phyloP scores from a whole-genome alignment of 371 early-diverging fungal genomes.

The Rhizopus sp. region DNA sequence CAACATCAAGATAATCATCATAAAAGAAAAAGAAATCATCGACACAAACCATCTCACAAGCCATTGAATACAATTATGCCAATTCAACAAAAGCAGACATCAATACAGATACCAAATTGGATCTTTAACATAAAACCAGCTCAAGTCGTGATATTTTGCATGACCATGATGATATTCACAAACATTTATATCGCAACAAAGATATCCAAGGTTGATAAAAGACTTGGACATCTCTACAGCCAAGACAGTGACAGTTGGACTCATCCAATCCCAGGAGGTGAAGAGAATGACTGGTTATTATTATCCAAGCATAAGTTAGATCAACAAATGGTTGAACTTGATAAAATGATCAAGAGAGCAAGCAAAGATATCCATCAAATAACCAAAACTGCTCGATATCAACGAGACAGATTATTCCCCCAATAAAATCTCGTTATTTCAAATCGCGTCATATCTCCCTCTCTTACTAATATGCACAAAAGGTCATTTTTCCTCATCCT shows the following conservation, averaged over 20 bases:
- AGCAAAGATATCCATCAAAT: conserved; percentile 40
- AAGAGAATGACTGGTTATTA: background rate
- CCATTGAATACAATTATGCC: background rate
- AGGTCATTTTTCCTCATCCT: background rate
- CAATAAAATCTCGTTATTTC: background rate
- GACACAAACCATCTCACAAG: background rate
- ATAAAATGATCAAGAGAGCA: conserved; percentile 42
- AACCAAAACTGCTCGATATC: conserved; percentile 31
- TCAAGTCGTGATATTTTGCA: conserved; percentile 35
- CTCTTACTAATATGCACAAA: background rate
- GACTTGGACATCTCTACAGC: conserved; percentile 18
- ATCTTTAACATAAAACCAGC: conserved; percentile 11
- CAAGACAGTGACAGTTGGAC: background rate
- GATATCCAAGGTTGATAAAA: conserved; percentile 40
- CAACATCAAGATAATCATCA: conserved; percentile 4
- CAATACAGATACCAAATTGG: conserved; percentile 7
- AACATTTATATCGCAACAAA: conserved; percentile 44
- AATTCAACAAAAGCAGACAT: background rate
- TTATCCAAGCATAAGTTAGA: background rate
- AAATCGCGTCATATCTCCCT: conserved; percentile 1
- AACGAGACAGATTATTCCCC: conserved; percentile 11
- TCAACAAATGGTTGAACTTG: conserved; percentile 36
- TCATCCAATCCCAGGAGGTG: background rate
- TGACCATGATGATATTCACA: conserved; percentile 37
- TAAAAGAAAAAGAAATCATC: conserved; percentile 10